A percentile compares a stretch with the other conserved stretches of the same genome.
Conservation (phyloP, 768 basidiomycete genomes). For the Collybiopsis confluens region DNA sequence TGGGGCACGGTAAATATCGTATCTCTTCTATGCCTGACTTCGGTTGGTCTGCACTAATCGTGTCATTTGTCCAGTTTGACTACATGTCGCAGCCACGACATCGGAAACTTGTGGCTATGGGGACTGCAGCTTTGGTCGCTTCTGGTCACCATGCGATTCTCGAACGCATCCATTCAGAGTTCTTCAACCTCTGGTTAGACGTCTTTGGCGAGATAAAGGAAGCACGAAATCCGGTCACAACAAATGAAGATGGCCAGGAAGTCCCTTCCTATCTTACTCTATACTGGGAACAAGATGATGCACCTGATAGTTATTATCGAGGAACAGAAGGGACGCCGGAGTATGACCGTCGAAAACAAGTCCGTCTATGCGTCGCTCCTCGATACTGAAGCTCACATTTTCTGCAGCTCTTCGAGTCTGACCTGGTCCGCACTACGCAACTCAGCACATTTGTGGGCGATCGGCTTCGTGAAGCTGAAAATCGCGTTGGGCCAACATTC, state of each 20-base stretch:
- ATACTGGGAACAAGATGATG: slow-evolving; percentile 67
- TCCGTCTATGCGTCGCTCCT: slow-evolving; percentile 27
- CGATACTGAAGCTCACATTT: background rate
- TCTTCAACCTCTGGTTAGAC: slow-evolving; percentile 85
- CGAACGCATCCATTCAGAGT: slow-evolving; percentile 63
- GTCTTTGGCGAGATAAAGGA: slow-evolving; percentile 87
- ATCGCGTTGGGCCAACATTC: slow-evolving; percentile 54
- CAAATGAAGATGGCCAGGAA: slow-evolving; percentile 33
- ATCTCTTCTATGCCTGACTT: background rate
- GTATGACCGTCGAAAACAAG: slow-evolving; percentile 68
- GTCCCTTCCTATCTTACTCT: slow-evolving; percentile 30
- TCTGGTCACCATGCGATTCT: slow-evolving; percentile 74
- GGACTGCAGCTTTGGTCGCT: slow-evolving; percentile 70
- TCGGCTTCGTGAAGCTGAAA: slow-evolving; percentile 62
- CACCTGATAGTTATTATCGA: slow-evolving; percentile 55
- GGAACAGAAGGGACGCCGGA: slow-evolving; percentile 71
- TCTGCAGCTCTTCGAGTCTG: slow-evolving; percentile 59
- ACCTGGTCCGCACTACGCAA: slow-evolving; percentile 64
- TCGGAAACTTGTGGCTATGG: slow-evolving; percentile 82
- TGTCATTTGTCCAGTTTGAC: slow-evolving; percentile 86
- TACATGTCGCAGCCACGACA: slow-evolving; percentile 83
- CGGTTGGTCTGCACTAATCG: no score
- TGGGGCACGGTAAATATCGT: slow-evolving; percentile 60
- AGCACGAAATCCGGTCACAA: slow-evolving; percentile 35
- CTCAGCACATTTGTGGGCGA: slow-evolving; percentile 58